phyloP scores from a whole-genome alignment of 1,284 basidiomycete species.

The Sanghuangporus weigelae region DNA sequence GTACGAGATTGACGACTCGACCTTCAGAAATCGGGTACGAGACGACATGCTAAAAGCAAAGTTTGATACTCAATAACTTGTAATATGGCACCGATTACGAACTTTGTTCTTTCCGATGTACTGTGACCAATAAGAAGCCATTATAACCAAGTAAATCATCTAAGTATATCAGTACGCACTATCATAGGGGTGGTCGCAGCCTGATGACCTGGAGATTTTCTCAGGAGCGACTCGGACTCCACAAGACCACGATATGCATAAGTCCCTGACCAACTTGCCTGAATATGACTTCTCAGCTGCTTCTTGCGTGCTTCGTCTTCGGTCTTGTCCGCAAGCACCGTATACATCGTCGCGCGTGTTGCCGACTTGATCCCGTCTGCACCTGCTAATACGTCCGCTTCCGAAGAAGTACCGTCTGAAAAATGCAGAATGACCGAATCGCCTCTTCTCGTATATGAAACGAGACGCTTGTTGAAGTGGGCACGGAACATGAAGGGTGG shows the following conservation, averaged over 20 bases:
- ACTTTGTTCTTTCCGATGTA: slow-evolving; percentile 42
- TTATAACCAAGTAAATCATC: background rate
- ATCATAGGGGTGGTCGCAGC: slow-evolving; percentile 22
- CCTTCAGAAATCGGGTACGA: slow-evolving; percentile 26
- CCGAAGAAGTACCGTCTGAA: slow-evolving; percentile 30
- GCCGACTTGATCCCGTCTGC: slow-evolving; percentile 40
- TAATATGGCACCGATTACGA: slow-evolving; percentile 20
- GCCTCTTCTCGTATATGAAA: slow-evolving; percentile 19
- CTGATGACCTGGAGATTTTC: slow-evolving; percentile 31
- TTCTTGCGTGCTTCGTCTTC: slow-evolving; percentile 5
- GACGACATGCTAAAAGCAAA: slow-evolving; percentile 26
- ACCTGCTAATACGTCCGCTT: slow-evolving; percentile 39
- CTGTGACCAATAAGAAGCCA: slow-evolving; percentile 21
- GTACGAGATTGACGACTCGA: slow-evolving; percentile 22
- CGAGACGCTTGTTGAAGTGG: slow-evolving; percentile 30
- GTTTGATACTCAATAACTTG: slow-evolving; percentile 24
- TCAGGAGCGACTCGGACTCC: slow-evolving; percentile 28
- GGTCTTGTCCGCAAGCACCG: slow-evolving; percentile 20
- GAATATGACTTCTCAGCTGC: slow-evolving; percentile 21
- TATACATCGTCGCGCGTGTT: slow-evolving; percentile 32
- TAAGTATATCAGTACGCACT: slow-evolving; percentile 3
- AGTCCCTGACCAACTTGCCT: slow-evolving; percentile 39
- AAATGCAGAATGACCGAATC: slow-evolving; percentile 29
- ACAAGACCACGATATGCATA: slow-evolving; percentile 37
- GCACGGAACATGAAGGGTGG: slow-evolving; percentile 24